Percentiles rank a stretch among this genome's conserved stretches.
These are phyloP conservation scores for Macrolepiota dolichaula DNA, from an alignment of 768 basidiomycete genomes.

Conservation along the genomic window DNA sequence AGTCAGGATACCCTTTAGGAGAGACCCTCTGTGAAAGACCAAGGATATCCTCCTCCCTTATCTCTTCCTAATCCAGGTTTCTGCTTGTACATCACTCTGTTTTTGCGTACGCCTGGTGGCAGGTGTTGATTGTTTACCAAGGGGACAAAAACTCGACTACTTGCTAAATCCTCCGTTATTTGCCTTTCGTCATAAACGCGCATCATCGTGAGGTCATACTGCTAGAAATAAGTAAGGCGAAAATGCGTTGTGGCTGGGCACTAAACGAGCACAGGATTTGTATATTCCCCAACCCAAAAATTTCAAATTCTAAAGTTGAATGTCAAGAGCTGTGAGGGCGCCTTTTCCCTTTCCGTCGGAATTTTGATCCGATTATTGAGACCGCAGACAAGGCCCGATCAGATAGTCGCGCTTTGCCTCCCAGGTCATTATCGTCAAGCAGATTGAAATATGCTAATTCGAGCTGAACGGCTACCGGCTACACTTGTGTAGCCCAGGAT, in stretches of 20 bases:
- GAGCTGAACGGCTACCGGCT: neutral
- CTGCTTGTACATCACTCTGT: no score
- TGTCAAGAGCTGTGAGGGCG: neutral
- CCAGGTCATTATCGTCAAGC: no score
- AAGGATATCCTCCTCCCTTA: neutral
- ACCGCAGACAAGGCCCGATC: neutral
- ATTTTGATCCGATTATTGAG: conserved; percentile 2
- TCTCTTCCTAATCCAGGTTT: neutral
- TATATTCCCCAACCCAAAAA: neutral
- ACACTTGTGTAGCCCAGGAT: neutral
- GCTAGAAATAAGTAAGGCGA: no score
- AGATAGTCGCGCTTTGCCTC: no score
- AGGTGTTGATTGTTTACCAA: no score
- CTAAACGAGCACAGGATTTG: no score
- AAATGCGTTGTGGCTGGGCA: neutral
- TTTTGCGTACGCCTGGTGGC: no score
- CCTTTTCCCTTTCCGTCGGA: neutral
- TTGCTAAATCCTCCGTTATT: no score
- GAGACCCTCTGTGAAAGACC: neutral
- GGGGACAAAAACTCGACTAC: no score
- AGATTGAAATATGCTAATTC: neutral
- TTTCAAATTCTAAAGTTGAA: neutral
- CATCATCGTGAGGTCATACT: neutral
- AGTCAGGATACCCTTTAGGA: neutral
- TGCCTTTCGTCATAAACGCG: neutral